Evolutionary conservation across 768 basidiomycete genomes (phyloP).

Genomic region (Mrakia frigida): DNA sequence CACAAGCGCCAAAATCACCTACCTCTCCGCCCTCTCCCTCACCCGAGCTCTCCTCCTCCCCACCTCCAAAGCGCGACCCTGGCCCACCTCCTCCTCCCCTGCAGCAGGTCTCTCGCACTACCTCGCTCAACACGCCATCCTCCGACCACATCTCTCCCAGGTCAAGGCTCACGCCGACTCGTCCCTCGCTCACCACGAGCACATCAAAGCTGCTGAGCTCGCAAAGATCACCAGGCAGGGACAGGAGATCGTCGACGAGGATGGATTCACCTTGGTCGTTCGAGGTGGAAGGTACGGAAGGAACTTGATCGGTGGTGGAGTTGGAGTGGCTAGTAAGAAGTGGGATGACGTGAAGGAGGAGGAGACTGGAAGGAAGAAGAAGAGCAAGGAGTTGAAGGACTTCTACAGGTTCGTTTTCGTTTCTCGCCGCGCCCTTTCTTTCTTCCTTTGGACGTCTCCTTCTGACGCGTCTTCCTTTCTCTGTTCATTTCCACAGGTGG

Average conservation of each 20-base stretch:
- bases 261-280: slow-evolving; percentile 92
- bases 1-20: slow-evolving; percentile 61
- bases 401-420: slow-evolving; percentile 68
- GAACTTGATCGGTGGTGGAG: slow-evolving; percentile 70
- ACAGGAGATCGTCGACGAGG: slow-evolving; percentile 85
- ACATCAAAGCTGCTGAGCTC: slow-evolving; percentile 58
- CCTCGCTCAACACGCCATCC: slow-evolving; percentile 54
- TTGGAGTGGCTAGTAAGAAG: slow-evolving; percentile 59
- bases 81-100: slow-evolving; percentile 46
- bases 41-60: slow-evolving; percentile 54
- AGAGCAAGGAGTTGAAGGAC: slow-evolving; percentile 45
- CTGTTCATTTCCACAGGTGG: slow-evolving; percentile 53
- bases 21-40: slow-evolving; percentile 67
- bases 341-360: slow-evolving; percentile 47
- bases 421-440: background rate
- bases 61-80: slow-evolving; percentile 36
- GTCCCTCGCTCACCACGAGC: slow-evolving; percentile 70
- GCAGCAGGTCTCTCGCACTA: slow-evolving; percentile 73
- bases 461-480: background rate
- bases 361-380: slow-evolving; percentile 61
- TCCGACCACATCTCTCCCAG: slow-evolving; percentile 68
- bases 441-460: no score
- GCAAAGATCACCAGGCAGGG: slow-evolving; percentile 45
- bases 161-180: slow-evolving; percentile 76
- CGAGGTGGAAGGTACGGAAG: slow-evolving; percentile 84